phyloP scores from a whole-genome alignment of 805 yeast species.

The Brettanomyces naardenensis region DNA sequence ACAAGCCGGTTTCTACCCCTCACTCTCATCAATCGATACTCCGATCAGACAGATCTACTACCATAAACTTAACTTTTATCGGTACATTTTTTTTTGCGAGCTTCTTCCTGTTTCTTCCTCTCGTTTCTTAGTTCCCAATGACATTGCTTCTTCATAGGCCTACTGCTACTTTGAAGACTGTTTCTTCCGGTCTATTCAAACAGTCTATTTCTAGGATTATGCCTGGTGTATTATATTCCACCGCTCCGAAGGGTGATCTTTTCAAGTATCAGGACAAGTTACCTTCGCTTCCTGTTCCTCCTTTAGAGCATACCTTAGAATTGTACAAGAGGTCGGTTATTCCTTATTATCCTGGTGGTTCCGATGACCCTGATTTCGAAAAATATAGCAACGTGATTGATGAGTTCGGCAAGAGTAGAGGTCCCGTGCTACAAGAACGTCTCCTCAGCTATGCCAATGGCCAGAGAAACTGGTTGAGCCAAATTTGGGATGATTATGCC shows the following conservation, averaged over 20 bases:
- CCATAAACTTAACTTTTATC: too few relatives aligned
- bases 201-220: not conserved
- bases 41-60: too few relatives aligned
- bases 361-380: conserved; percentile 29
- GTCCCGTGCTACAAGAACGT: conserved; percentile 66
- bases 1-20: too few relatives aligned
- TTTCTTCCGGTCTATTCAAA: too few relatives aligned
- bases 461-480: conserved; percentile 80
- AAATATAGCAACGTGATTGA: conserved; percentile 49
- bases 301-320: conserved; percentile 58
- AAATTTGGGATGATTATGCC: conserved; percentile 92
- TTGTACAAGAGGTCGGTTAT: conserved; percentile 65
- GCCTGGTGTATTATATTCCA: conserved; percentile 1
- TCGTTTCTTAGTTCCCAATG: too few relatives aligned
- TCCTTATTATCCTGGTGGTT: conserved; percentile 52
- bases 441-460: conserved; percentile 46
- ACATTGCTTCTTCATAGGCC: too few relatives aligned
- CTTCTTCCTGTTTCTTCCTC: too few relatives aligned
- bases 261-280: conserved; percentile 64
- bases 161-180: too few relatives aligned
- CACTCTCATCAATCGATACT: too few relatives aligned
- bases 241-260: conserved; percentile 48
- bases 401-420: conserved; percentile 50
- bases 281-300: conserved; percentile 85
- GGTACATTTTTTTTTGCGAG: too few relatives aligned